Base-by-base conservation (phyloP, 345 rosid species). In the Brassica cretica region DNA sequence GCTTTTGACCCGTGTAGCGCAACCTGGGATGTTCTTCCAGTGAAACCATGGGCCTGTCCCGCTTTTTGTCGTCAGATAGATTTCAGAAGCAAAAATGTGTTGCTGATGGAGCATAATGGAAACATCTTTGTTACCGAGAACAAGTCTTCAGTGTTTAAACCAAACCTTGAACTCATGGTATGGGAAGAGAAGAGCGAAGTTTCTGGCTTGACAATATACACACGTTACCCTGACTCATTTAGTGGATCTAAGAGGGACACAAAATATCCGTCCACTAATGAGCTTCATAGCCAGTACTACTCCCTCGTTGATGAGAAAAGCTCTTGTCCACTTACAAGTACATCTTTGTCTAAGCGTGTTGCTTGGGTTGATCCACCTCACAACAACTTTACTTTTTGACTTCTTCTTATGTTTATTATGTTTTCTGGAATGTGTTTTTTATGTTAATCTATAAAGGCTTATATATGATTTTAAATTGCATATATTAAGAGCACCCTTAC, bases 161-260 rank as follows among this genome's bases (percentile, higher is more conserved):
- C 56, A 21, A 56, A 70, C 32, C 19, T 56, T 55, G 19, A 70
- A 56, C 14, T 4, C 53, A 56, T 55, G 12, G 6, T 56, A 12
- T 70, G 74, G 74, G 53, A 70, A 70, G 74, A 56, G 51, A 56
- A 12, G 64, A 56, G 21, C 2, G 73, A 33, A 3, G 2, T 18
- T 66, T n/a, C 18, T 32, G 74, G 74, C 12, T 70, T 70, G 74
- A 33, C 51, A 12, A 18, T 32, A 19, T 70, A 56, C 25, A 12
- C 64, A 33, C 7, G 64, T 33, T 6, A 1, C 62, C 29, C 29
- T 58, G 12, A 1, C 33, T 60, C 64, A 21, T 59, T 59, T 5
- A 53, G 9, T 15, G 18, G 21, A 55, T 16, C 24, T 55, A 2
- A 7, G 25, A 2, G 3, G 25, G 2, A 55, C 10, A 16, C 11